Evolutionary conservation across 768 basidiomycete species (phyloP), one percentile per base, ranked within the genome.

Genomic region (Amyloporia xantha): DNA sequence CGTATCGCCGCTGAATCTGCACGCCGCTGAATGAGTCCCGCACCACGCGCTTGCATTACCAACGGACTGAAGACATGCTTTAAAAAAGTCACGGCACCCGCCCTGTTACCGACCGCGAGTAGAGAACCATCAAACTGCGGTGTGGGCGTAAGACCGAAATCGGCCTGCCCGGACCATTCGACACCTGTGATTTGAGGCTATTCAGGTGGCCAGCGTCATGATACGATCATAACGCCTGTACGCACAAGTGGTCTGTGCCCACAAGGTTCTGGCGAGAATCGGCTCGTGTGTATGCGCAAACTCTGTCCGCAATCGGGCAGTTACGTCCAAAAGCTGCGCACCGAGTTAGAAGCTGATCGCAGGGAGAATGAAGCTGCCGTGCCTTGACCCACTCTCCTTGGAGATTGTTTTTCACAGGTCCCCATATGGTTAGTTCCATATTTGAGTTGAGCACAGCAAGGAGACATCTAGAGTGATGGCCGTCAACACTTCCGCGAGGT

Each of bases 381-480:
- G 81, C 88, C 63, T 75, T 81, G 5, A 56, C 49, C 89, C 88
- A 91, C 69, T 86, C 78, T 40, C 88, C 86, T 52, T 76, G 84
- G 20, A 89, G 58, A 53, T 75, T 75, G 57, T 90, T 85, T 58
- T 84, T 84, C 1, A 66, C 64, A 2, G 86, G 73, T 9, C 67
- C 68, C 84, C 83, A 91, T 11, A 91, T 67, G 12, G 76, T 73
- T 21, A 89, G 63, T 62, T 91, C 86, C 75, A 85, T 74, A 54
- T 90, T 90, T 13, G 86, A 82, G 50, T 75, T 87, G 49, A 90
- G 68, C 17, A 79, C 69, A 2, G 78, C 84, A 43, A 88, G 60
- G 21, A 89, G 63, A 54, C 86, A 88, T 47, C 87, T 90, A 42
- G 24, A 37, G 33, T 39, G 41, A 27, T n/a, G 33, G n/a, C 12